These are phyloP conservation scores for Aspergillus candidus DNA, from an alignment of 2,329 filamentous ascomycete genomes.

Conservation along the genomic window DNA sequence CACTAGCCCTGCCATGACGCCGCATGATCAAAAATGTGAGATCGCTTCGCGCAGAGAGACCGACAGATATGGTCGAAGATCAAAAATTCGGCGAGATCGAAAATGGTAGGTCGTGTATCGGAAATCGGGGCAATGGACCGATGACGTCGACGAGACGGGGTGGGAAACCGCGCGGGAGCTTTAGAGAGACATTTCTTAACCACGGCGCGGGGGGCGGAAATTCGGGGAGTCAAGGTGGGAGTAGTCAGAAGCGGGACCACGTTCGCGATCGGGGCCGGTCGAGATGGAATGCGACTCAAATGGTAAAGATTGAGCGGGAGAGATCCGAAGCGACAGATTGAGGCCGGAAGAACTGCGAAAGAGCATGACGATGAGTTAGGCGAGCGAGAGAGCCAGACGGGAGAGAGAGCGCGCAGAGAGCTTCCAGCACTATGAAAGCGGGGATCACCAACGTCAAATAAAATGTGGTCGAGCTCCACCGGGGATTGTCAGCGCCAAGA, in stretches of 20 bases:
- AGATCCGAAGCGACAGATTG: no score
- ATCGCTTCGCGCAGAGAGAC: constrained; percentile 4
- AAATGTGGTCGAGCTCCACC: constrained; percentile 26
- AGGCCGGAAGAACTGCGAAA: neutral
- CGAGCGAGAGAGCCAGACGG: constrained; percentile 2
- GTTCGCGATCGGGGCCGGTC: neutral
- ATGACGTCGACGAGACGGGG: constrained; percentile 35
- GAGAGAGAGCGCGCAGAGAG: constrained; percentile 5
- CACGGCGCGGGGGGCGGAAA: constrained; percentile 12
- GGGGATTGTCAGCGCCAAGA: constrained; percentile 7
- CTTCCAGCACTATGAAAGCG: constrained; percentile 19
- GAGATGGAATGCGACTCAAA: no score
- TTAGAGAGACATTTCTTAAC: constrained; percentile 15
- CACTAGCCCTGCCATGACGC: constrained; percentile 42
- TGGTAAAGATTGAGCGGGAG: no score
- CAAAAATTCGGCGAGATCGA: constrained; percentile 7
- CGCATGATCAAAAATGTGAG: constrained; percentile 34
- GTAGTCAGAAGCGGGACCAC: neutral
- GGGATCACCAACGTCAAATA: constrained; percentile 31
- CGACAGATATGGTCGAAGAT: constrained; percentile 8
- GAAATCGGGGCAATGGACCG: constrained; percentile 20
- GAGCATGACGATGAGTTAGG: constrained; percentile 1
- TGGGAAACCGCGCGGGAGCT: constrained; percentile 19
- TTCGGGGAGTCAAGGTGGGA: neutral
- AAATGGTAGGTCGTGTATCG: constrained; percentile 11